A percentile compares a stretch with the other conserved stretches of the same genome.
Evolutionary conservation across 2,329 filamentous ascomycete genomes (phyloP).

Genomic region (Colletotrichum viniferum): DNA sequence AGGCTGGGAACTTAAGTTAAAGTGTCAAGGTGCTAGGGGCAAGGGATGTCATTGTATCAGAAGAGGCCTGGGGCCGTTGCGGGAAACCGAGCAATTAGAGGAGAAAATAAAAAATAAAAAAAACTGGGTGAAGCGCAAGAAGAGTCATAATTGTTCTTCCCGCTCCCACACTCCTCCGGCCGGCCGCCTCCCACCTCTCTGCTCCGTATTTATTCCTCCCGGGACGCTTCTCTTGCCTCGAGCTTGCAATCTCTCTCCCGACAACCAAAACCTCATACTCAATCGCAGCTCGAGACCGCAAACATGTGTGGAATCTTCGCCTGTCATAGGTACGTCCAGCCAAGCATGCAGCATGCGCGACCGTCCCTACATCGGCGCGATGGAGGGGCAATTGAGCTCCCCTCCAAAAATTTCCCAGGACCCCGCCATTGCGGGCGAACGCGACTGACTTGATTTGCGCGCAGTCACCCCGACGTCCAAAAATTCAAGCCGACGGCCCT

Average conservation of each 20-base stretch:
- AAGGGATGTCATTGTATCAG: constrained; percentile 18
- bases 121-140: constrained; percentile 20
- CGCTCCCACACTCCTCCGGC: constrained; percentile 3
- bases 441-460: constrained; percentile 24
- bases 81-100: background rate
- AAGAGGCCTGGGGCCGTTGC: constrained; percentile 3
- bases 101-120: background rate
- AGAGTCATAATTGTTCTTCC: constrained; percentile 18
- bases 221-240: constrained; percentile 2
- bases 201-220: constrained; percentile 17
- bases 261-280: background rate
- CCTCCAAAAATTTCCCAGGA: constrained; percentile 25
- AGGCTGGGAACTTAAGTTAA: background rate
- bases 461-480: constrained; percentile 86
- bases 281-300: constrained; percentile 34
- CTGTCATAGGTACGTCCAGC: constrained; percentile 77
- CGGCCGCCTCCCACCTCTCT: constrained; percentile 2
- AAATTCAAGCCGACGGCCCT: constrained; percentile 96
- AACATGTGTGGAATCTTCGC: constrained; percentile 98
- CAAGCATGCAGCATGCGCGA: background rate
- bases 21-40: background rate
- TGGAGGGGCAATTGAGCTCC: constrained; percentile 41
- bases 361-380: constrained; percentile 21
- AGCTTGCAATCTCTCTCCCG: background rate
- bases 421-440: constrained; percentile 32